phyloP scores from a whole-genome alignment of 345 rosid species.

The Brassica rapa region DNA sequence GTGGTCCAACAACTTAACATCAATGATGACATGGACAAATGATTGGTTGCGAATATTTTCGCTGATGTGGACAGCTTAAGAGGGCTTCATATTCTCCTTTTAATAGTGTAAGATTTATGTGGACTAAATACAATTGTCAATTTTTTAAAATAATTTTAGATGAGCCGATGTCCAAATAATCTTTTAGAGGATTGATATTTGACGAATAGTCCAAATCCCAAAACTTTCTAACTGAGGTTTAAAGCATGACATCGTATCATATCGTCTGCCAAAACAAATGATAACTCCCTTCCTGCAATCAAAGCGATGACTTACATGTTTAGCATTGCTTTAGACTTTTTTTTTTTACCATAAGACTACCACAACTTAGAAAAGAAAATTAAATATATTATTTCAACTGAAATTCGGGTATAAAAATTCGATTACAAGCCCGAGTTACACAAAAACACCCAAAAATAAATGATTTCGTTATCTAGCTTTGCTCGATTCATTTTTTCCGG shows the following conservation, averaged over 20 bases:
- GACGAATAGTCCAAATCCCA: background rate
- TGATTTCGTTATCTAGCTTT: too few species aligned
- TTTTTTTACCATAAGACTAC: background rate
- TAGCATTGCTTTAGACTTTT: background rate
- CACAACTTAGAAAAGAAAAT: background rate
- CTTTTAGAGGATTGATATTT: background rate
- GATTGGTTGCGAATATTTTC: too few species aligned
- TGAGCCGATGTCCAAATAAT: background rate
- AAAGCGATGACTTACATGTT: background rate
- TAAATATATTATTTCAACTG: too few species aligned
- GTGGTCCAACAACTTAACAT: too few species aligned
- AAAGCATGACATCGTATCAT: background rate
- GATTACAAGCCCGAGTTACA: too few species aligned
- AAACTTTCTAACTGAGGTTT: background rate
- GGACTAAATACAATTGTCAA: background rate
- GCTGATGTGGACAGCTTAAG: too few species aligned
- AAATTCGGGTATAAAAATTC: too few species aligned
- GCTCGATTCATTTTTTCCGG: too few species aligned
- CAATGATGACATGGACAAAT: too few species aligned
- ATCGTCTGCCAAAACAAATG: background rate
- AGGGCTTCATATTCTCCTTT: too few species aligned
- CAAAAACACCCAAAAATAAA: too few species aligned
- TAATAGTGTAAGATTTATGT: background rate
- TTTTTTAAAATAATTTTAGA: background rate
- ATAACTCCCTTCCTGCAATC: background rate